Percentiles rank a stretch among this genome's conserved stretches.
phyloP scores from a whole-genome alignment of 345 rosid species.

The Durio zibethinus region DNA sequence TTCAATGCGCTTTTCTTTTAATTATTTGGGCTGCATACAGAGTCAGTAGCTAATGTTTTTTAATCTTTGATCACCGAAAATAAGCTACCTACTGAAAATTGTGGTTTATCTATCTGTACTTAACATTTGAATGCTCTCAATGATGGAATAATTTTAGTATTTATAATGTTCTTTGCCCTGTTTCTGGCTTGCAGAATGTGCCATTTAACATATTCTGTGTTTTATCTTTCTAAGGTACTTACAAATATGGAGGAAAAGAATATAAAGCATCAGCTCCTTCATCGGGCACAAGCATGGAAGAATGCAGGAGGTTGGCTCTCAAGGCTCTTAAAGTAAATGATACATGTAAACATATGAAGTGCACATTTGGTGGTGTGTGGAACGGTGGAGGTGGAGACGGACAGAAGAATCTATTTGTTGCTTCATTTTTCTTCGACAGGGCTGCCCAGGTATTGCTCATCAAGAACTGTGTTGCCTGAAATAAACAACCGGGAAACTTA shows the following conservation, averaged over 20 bases:
- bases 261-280: slow-evolving; percentile 53
- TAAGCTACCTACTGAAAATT: not conserved
- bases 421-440: slow-evolving; percentile 94
- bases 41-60: not conserved
- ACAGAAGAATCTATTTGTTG: slow-evolving; percentile 81
- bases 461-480: not conserved
- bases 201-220: not conserved
- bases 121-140: not conserved
- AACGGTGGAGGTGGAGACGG: slow-evolving; percentile 99
- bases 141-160: not conserved
- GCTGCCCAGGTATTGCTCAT: slow-evolving; percentile 78
- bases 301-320: slow-evolving; percentile 59
- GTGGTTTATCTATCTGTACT: not conserved
- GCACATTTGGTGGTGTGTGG: slow-evolving; percentile 97
- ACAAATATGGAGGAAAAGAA: slow-evolving; percentile 66
- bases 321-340: slow-evolving; percentile 87
- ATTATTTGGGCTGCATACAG: not conserved
- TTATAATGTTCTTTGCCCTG: not conserved
- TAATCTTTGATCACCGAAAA: not conserved
- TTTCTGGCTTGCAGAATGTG: not conserved
- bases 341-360: slow-evolving; percentile 80
- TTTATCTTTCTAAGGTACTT: slow-evolving; percentile 44
- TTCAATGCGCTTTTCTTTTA: not conserved
- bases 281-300: slow-evolving; percentile 72
- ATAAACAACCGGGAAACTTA: not conserved